Base-by-base conservation (phyloP, 164 flowering plant genomes). In the Saururus chinensis region DNA sequence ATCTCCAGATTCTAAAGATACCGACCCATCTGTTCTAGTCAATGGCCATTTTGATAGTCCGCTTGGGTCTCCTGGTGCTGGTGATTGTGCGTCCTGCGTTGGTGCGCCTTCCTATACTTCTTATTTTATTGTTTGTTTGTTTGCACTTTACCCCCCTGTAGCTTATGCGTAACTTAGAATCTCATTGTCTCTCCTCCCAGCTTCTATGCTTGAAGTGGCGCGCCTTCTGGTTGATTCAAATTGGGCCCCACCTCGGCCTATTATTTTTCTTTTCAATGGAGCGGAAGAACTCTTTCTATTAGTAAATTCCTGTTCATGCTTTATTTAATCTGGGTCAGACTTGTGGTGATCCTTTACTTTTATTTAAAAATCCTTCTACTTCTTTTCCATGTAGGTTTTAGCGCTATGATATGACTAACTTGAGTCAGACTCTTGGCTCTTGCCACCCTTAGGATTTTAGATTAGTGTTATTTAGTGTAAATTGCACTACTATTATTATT, bases 1-100 rank as follows among this genome's bases (percentile, higher is more conserved):
- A 56, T 83, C 99, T 35, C 66, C 66, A 20, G 75, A 77, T 71
- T 80, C 95, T 60, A 68, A 71, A 59, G 97, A 88, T 13, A 74
- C 65, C 60, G 96, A 93, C 57, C 73, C 93, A 7, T 81, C 99
- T 26, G 80, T 93, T 75, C 73, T 93, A 70, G 42, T 93, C 49
- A 93, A 93, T 75, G 99, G 87, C 25, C 99, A 93, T 74, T 93
- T 81, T 79, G 99, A 93, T 73, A 81, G 95, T 73, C 85, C 99
- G 9, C 81, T 88, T 65, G 89, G 92, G 48, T 93, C 99, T 69
- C 99, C 96, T 14, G 99, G 99, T 61, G 99, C 99, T 75, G 88
- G 80, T 62, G 99, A 93, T 68, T 93, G 99, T 82, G 99, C 89
- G 65, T 85, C 97, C 56, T 93, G 99, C 76, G 97, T 93, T 75